These are phyloP conservation scores for Polytrichum formosum DNA, from an alignment of 225 moss, liverwort and hornwort genomes.

Conservation along the genomic window DNA sequence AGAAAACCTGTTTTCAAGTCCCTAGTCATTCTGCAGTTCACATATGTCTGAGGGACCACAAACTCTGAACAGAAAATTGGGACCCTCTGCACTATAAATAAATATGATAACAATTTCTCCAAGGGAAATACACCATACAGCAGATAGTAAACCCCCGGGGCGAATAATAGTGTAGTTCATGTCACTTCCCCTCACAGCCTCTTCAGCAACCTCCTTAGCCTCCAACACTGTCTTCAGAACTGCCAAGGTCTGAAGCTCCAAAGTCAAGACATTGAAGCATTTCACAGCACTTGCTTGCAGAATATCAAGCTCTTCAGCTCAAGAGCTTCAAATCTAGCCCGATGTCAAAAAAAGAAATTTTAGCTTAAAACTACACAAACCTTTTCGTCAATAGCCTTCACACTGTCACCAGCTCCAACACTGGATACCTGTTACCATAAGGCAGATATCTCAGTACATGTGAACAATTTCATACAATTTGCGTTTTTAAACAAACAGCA, in stretches of 20 bases:
- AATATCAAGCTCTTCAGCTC: constrained; percentile 5
- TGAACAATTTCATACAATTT: neutral
- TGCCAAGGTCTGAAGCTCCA: constrained; percentile 58
- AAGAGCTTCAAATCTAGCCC: neutral
- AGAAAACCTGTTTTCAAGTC: too few species aligned
- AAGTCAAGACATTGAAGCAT: constrained; percentile 15
- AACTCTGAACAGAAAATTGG: too few species aligned
- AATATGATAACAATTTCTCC: too few species aligned
- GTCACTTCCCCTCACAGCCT: constrained; percentile 71
- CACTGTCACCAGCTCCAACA: constrained; percentile 90
- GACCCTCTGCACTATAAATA: too few species aligned
- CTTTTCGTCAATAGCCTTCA: constrained; percentile 75
- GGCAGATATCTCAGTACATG: too few species aligned
- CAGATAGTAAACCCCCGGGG: constrained; percentile 79
- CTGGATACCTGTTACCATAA: constrained; percentile 65
- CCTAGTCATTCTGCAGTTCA: too few species aligned
- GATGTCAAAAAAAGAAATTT: neutral
- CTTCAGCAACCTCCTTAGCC: constrained; percentile 90
- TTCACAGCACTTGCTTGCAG: neutral
- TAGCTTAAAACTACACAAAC: constrained; percentile 28
- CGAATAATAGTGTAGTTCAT: constrained; percentile 84
- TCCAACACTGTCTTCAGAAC: constrained; percentile 71
- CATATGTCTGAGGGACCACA: too few species aligned
- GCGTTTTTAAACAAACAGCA: neutral
- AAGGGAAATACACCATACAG: constrained; percentile 33